Evolutionary conservation across 2,329 filamentous ascomycete genomes (phyloP), one percentile per base, ranked within the genome.

Genomic region (Cyphellophora attinorum): DNA sequence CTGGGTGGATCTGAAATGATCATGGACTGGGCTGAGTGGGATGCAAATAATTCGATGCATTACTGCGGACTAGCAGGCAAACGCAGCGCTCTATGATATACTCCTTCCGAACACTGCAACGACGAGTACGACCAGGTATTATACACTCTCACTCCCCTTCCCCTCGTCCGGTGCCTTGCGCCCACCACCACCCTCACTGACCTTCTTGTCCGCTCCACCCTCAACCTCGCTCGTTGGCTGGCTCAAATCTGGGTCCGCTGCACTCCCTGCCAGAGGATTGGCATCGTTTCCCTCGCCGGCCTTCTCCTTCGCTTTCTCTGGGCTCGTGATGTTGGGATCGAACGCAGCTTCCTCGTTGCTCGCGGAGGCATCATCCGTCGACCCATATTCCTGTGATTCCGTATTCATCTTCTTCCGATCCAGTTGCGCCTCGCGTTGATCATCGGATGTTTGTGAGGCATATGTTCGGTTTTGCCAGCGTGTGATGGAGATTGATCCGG

Each of bases 391-490:
- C 35, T 70, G 74, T 2, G 70, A 59, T 19, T 73, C 66, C 0
- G 81, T 76, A 39, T 80, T 73, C 19, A 93, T 67, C 3, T 68
- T 67, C 43, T 79, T 69, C 33, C 75, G 71, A 51, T 79, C 68
- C 45, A 37, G 4, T 34, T 42, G 39, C 18, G 41, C 38, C 5
- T 41, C 36, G n/a, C 40, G 35, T 34, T 45, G 38, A 6, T 30
- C 35, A 17, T 39, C 6, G 35, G 27, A 34, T 43, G 19, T 23
- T 38, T 21, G 6, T 25, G n/a, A n/a, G n/a, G n/a, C n/a, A n/a
- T n/a, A n/a, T n/a, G n/a, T n/a, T n/a, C n/a, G n/a, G n/a, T n/a
- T n/a, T n/a, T n/a, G n/a, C n/a, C n/a, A n/a, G n/a, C n/a, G n/a
- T n/a, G n/a, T n/a, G n/a, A n/a, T n/a, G n/a, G n/a, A n/a, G n/a